Base-by-base conservation (phyloP, 2,329 filamentous ascomycete species). In the Chaetomium sp. region DNA sequence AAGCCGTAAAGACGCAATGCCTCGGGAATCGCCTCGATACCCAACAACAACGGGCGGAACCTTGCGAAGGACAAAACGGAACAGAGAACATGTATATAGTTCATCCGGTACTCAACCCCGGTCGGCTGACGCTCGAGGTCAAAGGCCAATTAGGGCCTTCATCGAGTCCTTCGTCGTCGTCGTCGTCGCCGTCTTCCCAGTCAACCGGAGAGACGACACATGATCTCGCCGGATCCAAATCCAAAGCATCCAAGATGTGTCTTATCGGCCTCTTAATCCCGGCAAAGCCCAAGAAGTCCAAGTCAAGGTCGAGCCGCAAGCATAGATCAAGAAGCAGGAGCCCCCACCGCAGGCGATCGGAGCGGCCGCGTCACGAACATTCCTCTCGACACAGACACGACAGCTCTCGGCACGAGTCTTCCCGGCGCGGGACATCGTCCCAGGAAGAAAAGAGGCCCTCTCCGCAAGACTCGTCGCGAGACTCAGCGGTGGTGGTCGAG, bases 191-290 rank as follows among this genome's bases (percentile, higher is more conserved):
- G 19, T 27, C 19, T 27, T 27, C 3, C 19, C 3, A 2, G 19
- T 27, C 19, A 2, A 27, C 19, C 19, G 19, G 19, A 27, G 19
- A 27, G 19, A 2, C 19, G 19, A 27, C 19, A 27, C 19, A 27
- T 27, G 19, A 27, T 27, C 19, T 27, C 19, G 19, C 19, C 19
- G 19, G 19, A 27, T 27, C 3, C 19, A 27, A 27, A 27, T 27
- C 19, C 19, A 27, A 27, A 27, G 19, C 19, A 27, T 27, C 19
- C 11, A 53, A 32, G n/a, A 60, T 60, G 58, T 60, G 58, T 35
- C 42, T 60, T 2, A 51, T 60, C 47, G 58, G 59, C 12, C 49
- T 59, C 12, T 19, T 61, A n/a, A 35, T 61, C 4, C 53, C 59
- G 12, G 12, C 57, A 10, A 45, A 35, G 19, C 44, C 38, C 38